A percentile compares a stretch with the other conserved stretches of the same genome.
Conservation (phyloP, 192 early-diverging fungal genomes). For the Thoreauomyces humboldtii region DNA sequence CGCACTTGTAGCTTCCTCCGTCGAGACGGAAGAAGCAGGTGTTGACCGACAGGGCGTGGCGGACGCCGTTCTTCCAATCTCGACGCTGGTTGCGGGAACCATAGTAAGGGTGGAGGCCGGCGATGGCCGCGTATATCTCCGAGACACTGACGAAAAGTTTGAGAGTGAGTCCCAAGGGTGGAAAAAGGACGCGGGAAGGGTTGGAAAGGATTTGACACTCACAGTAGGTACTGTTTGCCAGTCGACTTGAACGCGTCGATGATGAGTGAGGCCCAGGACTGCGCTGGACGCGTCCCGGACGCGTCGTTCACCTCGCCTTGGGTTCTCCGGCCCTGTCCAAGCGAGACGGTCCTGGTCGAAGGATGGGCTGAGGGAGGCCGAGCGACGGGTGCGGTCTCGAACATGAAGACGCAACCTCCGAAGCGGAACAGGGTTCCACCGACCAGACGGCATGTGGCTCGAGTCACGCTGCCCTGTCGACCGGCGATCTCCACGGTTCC, state of each 20-base stretch:
- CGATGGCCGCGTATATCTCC: constrained; percentile 17
- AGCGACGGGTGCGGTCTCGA: too few relatives aligned
- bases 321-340: too few relatives aligned
- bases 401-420: too few relatives aligned
- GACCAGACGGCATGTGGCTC: too few relatives aligned
- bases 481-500: too few relatives aligned
- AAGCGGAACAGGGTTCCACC: too few relatives aligned
- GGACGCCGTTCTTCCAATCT: constrained; percentile 25
- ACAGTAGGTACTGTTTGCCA: constrained; percentile 1
- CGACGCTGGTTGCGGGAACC: neutral
- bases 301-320: too few relatives aligned
- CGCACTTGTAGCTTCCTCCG: constrained; percentile 24
- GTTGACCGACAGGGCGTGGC: constrained; percentile 27
- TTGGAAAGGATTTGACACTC: neutral
- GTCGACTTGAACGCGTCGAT: constrained; percentile 16
- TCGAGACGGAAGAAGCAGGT: constrained; percentile 21
- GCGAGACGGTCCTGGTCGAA: too few relatives aligned
- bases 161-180: neutral
- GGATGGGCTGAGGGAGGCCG: too few relatives aligned
- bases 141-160: constrained; percentile 1
- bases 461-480: too few relatives aligned
- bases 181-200: neutral
- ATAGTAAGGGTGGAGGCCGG: constrained; percentile 7
- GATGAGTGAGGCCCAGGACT: constrained; percentile 15
- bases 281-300: constrained; percentile 6